Base-by-base conservation (phyloP, 805 yeast genomes). In the Suhomyces tanzawaensis region DNA sequence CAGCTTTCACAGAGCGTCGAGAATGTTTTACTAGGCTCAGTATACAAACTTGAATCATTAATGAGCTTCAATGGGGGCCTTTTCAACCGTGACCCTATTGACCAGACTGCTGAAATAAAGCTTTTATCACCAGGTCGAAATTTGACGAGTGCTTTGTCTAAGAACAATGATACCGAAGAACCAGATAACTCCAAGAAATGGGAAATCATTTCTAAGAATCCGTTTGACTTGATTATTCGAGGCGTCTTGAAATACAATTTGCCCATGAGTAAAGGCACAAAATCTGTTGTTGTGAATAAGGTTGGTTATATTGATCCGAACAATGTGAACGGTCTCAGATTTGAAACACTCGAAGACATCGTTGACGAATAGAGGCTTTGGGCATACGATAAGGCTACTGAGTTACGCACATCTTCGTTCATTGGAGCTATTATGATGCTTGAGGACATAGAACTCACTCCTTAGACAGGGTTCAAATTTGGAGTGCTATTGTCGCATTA, bases 211-310 rank as follows among this genome's bases (percentile, higher is more conserved):
- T 79, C 83, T 8, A 76, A 78, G 43, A 77, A 85, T 53, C 95
- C 95, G 9, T 91, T 90, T 58, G 96, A 88, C 43, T 66, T 91
- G 47, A 84, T 88, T 15, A 71, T 91, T 3, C 70, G 95, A 34
- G 98, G 98, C 1, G 79, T 82, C 16, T 71, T 91, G 55, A 79
- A 77, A 52, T 91, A 91, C 60, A 77, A 75, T 34, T 67, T 89
- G 37, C 93, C 95, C 1, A 69, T 90, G 45, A 52, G 59, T 25
- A 52, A 54, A 34, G 66, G 72, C 7, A 69, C 69, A 33, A 74
- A 76, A 51, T 74, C 84, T 0, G 73, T 82, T 3, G 77, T 81
- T 2, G 79, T 85, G 7, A 81, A 80, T 42, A 78, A 78, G 49
- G 67, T 74, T 6, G 71, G 76, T 3, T 62, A 64, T 24, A 73